Evolutionary conservation across 345 rosid species (phyloP), one percentile per base, ranked within the genome.

Genomic region (Combretum micranthum): DNA sequence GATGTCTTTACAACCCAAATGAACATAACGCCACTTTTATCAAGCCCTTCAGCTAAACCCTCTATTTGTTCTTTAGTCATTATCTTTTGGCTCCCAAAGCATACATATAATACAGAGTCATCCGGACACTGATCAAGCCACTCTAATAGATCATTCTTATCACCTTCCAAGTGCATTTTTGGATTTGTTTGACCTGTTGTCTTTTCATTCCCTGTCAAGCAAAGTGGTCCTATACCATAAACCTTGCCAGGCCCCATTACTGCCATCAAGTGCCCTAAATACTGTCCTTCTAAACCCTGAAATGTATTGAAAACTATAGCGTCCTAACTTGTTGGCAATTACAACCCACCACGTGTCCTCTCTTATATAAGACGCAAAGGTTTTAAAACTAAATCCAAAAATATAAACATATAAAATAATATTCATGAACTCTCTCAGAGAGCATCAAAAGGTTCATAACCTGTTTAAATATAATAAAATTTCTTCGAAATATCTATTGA

Each of bases 41-140:
- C 91, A 0, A 87, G 76, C 44, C 80, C 80, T 3, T 19, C n/a
- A 19, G 78, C 85, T 57, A 87, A 18, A n/a, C 80, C 85, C 55
- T 71, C 75, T 60, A 73, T 66, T 47, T 82, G 95, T 0, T 70
- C 68, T 46, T 54, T 66, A 1, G 12, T 60, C 65, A 84, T 51
- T 26, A 63, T 42, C 56, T 75, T 78, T 55, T 80, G 86, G 64
- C 88, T 84, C 61, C 88, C 96, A 22, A 87, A 87, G 62, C 83
- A 76, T 4, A 84, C 75, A 49, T 84, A 87, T 0, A 82, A 52
- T 50, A 87, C 96, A 0, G 84, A 84, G 13, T 63, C 76, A 4
- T 73, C 64, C 0, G 80, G 74, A 66, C 87, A 78, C 50, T 56
- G 67, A 12, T 84, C 82, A 5, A 84, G 83, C 87, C 87, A 84